phyloP scores from a whole-genome alignment of 768 basidiomycete species.

The Tricholoma bakamatsutake region DNA sequence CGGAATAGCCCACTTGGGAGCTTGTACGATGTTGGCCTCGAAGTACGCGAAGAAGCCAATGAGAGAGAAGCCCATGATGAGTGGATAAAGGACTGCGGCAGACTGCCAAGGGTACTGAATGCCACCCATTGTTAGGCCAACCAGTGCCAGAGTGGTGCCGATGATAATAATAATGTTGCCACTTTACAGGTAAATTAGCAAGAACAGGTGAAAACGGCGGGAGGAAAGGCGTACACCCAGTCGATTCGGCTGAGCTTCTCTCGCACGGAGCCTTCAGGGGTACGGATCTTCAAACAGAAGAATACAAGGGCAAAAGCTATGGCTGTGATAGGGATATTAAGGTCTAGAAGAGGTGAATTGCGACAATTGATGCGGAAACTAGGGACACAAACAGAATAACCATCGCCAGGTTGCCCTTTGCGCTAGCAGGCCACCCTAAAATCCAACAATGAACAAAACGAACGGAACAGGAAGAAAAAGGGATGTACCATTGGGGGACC shows the following conservation, averaged over 20 bases:
- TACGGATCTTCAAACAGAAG: constrained; percentile 1
- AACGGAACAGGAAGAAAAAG: background rate
- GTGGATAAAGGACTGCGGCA: constrained; percentile 34
- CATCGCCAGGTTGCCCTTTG: constrained; percentile 31
- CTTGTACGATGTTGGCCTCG: constrained; percentile 26
- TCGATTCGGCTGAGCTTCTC: constrained; percentile 34
- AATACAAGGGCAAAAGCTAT: background rate
- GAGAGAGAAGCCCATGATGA: constrained; percentile 35
- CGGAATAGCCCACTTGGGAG: constrained; percentile 21
- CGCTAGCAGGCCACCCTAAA: constrained; percentile 14
- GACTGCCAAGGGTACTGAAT: constrained; percentile 36
- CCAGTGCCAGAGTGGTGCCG: constrained; percentile 24
- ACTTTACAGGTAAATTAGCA: constrained; percentile 15
- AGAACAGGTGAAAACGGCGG: constrained; percentile 7
- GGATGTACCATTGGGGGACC: constrained; percentile 9
- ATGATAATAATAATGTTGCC: constrained; percentile 37
- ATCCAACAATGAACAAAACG: too few relatives aligned
- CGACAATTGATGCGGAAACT: background rate
- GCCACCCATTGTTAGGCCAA: constrained; percentile 48
- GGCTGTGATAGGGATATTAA: too few relatives aligned
- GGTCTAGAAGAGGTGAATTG: too few relatives aligned
- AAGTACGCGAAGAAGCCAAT: constrained; percentile 34
- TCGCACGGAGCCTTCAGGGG: constrained; percentile 17
- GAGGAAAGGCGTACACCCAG: constrained; percentile 34
- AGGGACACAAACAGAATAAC: constrained; percentile 31